Evolutionary conservation across 306 rosid genomes (phyloP), one percentile per base, ranked within the genome.

Genomic region (Oemleria cerasiformis): DNA sequence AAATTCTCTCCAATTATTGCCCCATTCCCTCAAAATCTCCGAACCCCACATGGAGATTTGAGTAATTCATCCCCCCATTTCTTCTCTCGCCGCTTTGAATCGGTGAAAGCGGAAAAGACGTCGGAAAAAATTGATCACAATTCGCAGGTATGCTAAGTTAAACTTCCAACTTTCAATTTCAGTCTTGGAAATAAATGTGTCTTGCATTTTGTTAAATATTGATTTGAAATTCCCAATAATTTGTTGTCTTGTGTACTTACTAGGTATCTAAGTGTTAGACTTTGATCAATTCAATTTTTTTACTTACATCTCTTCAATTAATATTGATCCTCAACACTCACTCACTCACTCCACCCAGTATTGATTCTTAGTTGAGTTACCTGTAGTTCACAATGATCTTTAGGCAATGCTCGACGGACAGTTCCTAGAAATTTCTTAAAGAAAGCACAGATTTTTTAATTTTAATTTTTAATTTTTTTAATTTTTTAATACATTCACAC

Each of bases 101-200:
- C 90, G 72, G 79, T 74, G 0, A 41, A 67, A 7, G 78, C 84
- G 1, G 83, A 58, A 8, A 63, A 60, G 21, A 83, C 38, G n/a
- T 73, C 79, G 56, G 75, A 74, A 39, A 78, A 73, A 36, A 68
- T 65, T 57, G 41, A 63, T 77, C 72, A 63, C 53, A 60, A 80
- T 60, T 82, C 80, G 80, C 90, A 83, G 93, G 97, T 92, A 78
- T 9, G 13, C 23, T 53, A 19, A 53, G 9, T 12, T 41, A 8
- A 23, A 38, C 8, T 63, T 45, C 17, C 1, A n/a, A 4, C 15
- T 68, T 38, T 8, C 19, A 38, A 56, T 70, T 38, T 21, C 16
- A 13, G 39, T 40, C 30, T 65, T 21, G 9, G 12, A 12, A 11
- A 13, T 53, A 10, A 7, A 13, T 9, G 36, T 2, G 62, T 25